phyloP scores from a whole-genome alignment of 352 stramenopile genomes.

The Halophytophthora batemanensis region DNA sequence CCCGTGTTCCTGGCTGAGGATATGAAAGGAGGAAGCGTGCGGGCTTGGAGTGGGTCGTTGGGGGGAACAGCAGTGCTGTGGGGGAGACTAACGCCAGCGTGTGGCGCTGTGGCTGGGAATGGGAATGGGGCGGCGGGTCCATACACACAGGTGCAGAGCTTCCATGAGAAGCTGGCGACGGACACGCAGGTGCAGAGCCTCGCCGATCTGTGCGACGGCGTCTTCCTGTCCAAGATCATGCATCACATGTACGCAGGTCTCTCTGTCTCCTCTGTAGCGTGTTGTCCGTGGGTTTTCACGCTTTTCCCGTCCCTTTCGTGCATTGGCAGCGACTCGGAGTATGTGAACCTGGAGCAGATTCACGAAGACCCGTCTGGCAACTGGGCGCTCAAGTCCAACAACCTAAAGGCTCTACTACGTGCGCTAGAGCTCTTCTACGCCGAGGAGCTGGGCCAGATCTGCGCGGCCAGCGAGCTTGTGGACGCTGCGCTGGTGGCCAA shows the following conservation, averaged over 20 bases:
- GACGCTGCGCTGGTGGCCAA: constrained; percentile 68
- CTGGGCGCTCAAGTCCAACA: constrained; percentile 77
- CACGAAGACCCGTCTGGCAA: constrained; percentile 54
- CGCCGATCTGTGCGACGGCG: constrained; percentile 68
- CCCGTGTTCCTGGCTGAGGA: no score
- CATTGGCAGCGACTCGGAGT: constrained; percentile 62
- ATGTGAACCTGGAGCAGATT: constrained; percentile 76
- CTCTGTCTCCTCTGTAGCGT: background rate
- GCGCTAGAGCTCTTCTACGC: constrained; percentile 80
- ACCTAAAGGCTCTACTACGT: constrained; percentile 76
- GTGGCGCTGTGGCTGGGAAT: background rate
- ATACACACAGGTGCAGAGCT: constrained; percentile 62
- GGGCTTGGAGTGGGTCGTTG: background rate
- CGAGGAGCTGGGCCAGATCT: constrained; percentile 76
- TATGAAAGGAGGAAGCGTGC: no score
- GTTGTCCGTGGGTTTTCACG: background rate
- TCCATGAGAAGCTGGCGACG: constrained; percentile 49
- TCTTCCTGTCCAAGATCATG: constrained; percentile 84
- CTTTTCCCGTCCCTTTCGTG: background rate
- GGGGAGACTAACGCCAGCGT: background rate
- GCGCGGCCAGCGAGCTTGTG: constrained; percentile 64
- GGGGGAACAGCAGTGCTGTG: no score
- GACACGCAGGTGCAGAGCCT: constrained; percentile 40
- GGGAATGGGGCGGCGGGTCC: background rate
- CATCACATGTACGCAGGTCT: constrained; percentile 68